Evolutionary conservation across 169 alveolate species (phyloP).

Genomic region (Plasmodium cynomolgi): DNA sequence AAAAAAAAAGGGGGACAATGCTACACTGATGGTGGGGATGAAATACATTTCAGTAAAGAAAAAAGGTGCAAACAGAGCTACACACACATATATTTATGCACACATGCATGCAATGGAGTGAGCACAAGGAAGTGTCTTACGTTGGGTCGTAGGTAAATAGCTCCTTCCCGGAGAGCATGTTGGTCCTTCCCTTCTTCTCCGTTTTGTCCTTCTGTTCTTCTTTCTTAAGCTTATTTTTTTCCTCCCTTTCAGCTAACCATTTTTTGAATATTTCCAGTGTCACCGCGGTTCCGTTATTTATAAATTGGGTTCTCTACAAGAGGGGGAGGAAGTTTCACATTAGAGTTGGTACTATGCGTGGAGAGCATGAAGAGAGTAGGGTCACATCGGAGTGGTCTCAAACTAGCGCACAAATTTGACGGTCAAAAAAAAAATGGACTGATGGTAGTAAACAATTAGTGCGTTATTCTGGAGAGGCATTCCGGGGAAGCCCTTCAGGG

Average conservation of each 20-base stretch:
- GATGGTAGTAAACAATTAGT: not conserved
- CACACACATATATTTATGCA: not conserved
- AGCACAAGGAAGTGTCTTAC: not conserved
- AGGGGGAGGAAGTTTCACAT: not conserved
- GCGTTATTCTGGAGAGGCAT: not conserved
- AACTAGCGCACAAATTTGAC: not conserved
- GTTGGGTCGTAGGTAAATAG: constrained; percentile 91
- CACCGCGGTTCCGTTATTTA: constrained; percentile 89
- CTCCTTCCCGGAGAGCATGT: constrained; percentile 87
- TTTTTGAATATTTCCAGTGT: constrained; percentile 92
- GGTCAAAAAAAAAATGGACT: not conserved
- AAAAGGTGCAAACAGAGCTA: not conserved
- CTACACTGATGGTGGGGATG: not conserved
- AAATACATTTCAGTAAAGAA: not conserved
- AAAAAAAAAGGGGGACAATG: too few relatives aligned
- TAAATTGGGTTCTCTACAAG: constrained; percentile 20
- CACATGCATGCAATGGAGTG: not conserved
- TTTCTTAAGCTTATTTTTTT: constrained; percentile 87
- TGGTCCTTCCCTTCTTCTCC: constrained; percentile 81
- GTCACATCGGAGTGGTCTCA: not conserved
- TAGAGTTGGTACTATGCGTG: not conserved
- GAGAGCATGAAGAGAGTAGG: not conserved
- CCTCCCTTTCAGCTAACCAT: constrained; percentile 84
- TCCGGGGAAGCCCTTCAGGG: constrained; percentile 44
- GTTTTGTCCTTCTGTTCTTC: constrained; percentile 83